These are phyloP conservation scores for Corylus heterophylla DNA, from an alignment of 306 rosid genomes.

Conservation along the genomic window DNA sequence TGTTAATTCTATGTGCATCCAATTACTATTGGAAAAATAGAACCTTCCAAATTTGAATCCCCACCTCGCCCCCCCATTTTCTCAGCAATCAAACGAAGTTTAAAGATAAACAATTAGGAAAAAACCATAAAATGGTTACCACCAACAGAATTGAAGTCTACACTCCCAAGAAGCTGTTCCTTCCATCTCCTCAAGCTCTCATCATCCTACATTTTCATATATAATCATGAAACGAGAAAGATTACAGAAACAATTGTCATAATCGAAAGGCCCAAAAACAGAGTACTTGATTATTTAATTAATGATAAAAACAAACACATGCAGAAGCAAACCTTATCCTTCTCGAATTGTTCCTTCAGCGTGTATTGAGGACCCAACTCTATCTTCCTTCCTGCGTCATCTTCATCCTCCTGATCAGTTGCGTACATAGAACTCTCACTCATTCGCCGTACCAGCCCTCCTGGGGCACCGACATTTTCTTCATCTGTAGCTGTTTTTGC, in stretches of 20 bases:
- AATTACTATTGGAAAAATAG: not conserved
- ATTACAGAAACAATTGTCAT: conserved; percentile 10
- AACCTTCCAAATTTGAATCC: no score
- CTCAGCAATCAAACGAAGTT: not conserved
- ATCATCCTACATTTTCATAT: conserved; percentile 62
- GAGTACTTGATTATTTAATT: not conserved
- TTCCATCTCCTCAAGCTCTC: conserved; percentile 96
- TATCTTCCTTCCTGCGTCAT: conserved; percentile 73
- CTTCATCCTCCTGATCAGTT: conserved; percentile 74
- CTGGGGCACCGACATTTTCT: conserved; percentile 41
- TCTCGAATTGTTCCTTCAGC: conserved; percentile 83
- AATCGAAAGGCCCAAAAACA: not conserved
- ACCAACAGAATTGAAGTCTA: conserved; percentile 79
- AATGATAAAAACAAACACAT: not conserved
- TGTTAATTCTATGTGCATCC: not conserved
- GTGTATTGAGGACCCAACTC: conserved; percentile 90
- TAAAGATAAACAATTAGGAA: conserved; percentile 6
- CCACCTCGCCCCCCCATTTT: not conserved
- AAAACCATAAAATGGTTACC: conserved; percentile 41
- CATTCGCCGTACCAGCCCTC: conserved; percentile 35
- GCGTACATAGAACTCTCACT: conserved; percentile 65
- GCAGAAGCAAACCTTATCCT: conserved; percentile 65
- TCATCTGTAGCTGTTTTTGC: conserved; percentile 29
- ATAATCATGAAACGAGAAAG: conserved; percentile 5
- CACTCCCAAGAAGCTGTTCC: conserved; percentile 97